Percentiles rank a stretch among this genome's conserved stretches.
phyloP scores from a whole-genome alignment of 2,329 filamentous ascomycete genomes.

The Westerdykella ornata region DNA sequence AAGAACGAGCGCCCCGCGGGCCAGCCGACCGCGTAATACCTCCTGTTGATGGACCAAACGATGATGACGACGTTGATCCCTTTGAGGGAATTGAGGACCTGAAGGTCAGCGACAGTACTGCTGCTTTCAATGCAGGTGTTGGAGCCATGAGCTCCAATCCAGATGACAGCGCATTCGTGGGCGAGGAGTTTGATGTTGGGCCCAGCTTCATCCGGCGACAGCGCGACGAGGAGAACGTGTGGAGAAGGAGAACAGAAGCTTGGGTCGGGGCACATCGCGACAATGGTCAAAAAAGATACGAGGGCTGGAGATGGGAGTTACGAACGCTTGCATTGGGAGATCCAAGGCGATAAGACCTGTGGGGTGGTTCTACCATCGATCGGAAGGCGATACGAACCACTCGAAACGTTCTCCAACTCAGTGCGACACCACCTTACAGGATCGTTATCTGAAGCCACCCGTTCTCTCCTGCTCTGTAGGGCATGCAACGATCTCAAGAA shows the following conservation, averaged over 20 bases:
- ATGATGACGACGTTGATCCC: constrained; percentile 77
- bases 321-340: constrained; percentile 39
- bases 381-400: not conserved
- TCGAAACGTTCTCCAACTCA: too few relatives aligned
- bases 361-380: too few relatives aligned
- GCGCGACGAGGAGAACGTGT: constrained; percentile 83
- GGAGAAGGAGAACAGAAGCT: constrained; percentile 78
- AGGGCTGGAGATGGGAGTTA: constrained; percentile 71
- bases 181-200: constrained; percentile 95
- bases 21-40: constrained; percentile 51
- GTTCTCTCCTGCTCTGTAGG: too few relatives aligned
- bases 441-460: too few relatives aligned
- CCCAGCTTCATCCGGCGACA: constrained; percentile 88
- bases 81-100: constrained; percentile 94
- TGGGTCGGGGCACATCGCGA: constrained; percentile 63
- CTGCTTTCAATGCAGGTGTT: constrained; percentile 19
- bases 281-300: constrained; percentile 33
- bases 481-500: too few relatives aligned
- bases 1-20: constrained; percentile 41
- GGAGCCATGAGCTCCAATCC: constrained; percentile 11
- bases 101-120: constrained; percentile 54
- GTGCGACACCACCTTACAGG: too few relatives aligned
- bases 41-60: constrained; percentile 53
- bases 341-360: constrained; percentile 1
- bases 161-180: constrained; percentile 50